phyloP scores from a whole-genome alignment of 2,329 filamentous ascomycete genomes.

The Epichloe aotearoae region DNA sequence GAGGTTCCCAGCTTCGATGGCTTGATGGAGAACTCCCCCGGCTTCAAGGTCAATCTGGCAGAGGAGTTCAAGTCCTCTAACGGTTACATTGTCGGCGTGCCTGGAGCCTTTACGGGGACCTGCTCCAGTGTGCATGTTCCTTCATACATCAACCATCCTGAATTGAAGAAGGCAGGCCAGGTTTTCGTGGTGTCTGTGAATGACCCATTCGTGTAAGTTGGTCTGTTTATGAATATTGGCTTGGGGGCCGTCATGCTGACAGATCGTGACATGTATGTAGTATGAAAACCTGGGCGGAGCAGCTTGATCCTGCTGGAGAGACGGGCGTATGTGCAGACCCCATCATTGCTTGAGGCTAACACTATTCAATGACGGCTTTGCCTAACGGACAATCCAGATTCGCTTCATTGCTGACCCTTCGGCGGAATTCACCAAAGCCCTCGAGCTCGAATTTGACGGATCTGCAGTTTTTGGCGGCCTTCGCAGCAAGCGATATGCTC shows the following conservation, averaged over 20 bases:
- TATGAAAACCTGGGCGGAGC: constrained; percentile 78
- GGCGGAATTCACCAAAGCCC: constrained; percentile 65
- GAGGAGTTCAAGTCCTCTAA: constrained; percentile 59
- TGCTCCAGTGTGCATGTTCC: constrained; percentile 61
- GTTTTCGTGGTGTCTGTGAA: constrained; percentile 91
- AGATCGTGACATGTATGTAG: constrained; percentile 28
- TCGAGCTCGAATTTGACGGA: constrained; percentile 74
- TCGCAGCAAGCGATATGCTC: constrained; percentile 77
- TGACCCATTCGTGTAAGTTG: constrained; percentile 77
- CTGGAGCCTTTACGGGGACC: constrained; percentile 56
- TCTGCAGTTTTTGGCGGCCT: constrained; percentile 66
- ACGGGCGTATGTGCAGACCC: constrained; percentile 55
- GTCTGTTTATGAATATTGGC: too few relatives aligned
- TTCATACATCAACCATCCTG: constrained; percentile 68
- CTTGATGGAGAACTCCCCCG: constrained; percentile 76
- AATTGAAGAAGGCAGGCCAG: constrained; percentile 65
- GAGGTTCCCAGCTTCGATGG: constrained; percentile 63
- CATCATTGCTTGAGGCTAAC: neutral
- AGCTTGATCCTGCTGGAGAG: constrained; percentile 60
- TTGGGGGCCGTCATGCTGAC: neutral
- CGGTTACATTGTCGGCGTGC: constrained; percentile 75
- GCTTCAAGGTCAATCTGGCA: constrained; percentile 79
- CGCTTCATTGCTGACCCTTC: constrained; percentile 79
- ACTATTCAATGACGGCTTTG: neutral
- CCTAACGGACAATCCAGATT: constrained; percentile 39